phyloP scores from a whole-genome alignment of 2,329 filamentous ascomycete species.

The Colletotrichum lupini region DNA sequence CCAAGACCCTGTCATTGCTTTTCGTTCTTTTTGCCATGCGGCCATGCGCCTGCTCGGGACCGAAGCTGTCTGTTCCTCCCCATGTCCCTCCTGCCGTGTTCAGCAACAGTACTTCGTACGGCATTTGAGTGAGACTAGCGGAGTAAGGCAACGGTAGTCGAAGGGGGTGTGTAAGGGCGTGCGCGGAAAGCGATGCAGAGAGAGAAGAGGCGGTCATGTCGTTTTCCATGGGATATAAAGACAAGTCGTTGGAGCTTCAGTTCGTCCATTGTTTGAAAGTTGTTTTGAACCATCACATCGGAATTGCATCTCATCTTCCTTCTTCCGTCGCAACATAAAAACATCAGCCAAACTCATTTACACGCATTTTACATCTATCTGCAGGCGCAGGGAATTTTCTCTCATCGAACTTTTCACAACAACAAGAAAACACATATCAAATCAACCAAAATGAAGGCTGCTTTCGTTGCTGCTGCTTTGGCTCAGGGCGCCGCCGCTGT shows the following conservation, averaged over 20 bases:
- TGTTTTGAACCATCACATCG: constrained; percentile 17
- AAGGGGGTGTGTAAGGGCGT: not conserved
- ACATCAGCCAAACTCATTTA: not conserved
- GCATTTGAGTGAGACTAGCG: not conserved
- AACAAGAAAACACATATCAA: not conserved
- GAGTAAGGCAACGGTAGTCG: not conserved
- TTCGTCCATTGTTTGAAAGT: constrained; percentile 5
- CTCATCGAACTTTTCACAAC: not conserved
- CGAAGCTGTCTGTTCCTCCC: constrained; percentile 10
- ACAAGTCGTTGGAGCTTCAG: constrained; percentile 17
- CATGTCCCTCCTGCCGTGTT: not conserved
- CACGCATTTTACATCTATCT: not conserved
- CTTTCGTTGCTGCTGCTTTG: constrained; percentile 27
- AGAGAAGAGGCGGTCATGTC: constrained; percentile 1
- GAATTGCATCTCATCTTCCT: constrained; percentile 18
- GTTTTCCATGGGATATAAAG: constrained; percentile 21
- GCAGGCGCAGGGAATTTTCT: not conserved
- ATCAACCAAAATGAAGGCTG: constrained; percentile 28
- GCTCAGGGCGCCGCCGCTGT: constrained; percentile 25
- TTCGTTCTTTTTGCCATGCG: not conserved
- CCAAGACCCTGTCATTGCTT: constrained; percentile 27
- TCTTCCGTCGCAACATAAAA: constrained; percentile 23
- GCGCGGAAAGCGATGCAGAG: not conserved
- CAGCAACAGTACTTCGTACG: not conserved
- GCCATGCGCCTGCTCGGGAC: constrained; percentile 25